phyloP scores from a whole-genome alignment of 768 basidiomycete species.

The Russula brevipes region DNA sequence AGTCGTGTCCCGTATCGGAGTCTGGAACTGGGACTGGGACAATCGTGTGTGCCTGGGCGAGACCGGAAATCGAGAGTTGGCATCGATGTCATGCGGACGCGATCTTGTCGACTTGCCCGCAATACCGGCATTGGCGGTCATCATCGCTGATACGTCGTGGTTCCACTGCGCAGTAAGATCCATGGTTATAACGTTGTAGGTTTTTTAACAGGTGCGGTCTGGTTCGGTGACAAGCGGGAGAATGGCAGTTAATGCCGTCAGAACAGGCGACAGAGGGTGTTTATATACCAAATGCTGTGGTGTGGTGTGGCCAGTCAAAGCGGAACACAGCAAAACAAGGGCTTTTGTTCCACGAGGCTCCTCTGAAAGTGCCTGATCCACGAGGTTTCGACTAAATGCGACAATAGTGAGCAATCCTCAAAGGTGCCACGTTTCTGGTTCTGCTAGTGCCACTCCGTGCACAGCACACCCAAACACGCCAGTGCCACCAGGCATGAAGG shows the following conservation, averaged over 20 bases:
- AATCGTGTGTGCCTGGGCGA: neutral
- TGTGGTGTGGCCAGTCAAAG: neutral
- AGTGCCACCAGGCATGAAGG: neutral
- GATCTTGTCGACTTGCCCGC: neutral
- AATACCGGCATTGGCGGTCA: neutral
- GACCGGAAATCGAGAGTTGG: neutral
- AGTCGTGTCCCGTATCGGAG: neutral
- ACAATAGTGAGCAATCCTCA: neutral
- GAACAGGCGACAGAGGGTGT: neutral
- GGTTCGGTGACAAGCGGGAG: neutral
- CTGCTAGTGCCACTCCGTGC: neutral
- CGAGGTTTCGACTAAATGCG: neutral
- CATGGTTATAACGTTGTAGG: constrained; percentile 2
- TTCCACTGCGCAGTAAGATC: constrained; percentile 6
- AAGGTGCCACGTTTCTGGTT: neutral
- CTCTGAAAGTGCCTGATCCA: constrained; percentile 5
- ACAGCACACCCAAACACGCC: neutral
- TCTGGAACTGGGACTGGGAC: neutral
- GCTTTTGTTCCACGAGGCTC: constrained; percentile 8
- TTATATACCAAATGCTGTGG: constrained; percentile 11
- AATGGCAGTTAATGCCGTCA: neutral
- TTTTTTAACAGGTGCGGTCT: neutral
- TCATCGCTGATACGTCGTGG: constrained; percentile 3
- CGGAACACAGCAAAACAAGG: neutral
- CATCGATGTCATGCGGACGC: neutral